Conservation (phyloP, 768 basidiomycete genomes). For the Lactarius quietus region DNA sequence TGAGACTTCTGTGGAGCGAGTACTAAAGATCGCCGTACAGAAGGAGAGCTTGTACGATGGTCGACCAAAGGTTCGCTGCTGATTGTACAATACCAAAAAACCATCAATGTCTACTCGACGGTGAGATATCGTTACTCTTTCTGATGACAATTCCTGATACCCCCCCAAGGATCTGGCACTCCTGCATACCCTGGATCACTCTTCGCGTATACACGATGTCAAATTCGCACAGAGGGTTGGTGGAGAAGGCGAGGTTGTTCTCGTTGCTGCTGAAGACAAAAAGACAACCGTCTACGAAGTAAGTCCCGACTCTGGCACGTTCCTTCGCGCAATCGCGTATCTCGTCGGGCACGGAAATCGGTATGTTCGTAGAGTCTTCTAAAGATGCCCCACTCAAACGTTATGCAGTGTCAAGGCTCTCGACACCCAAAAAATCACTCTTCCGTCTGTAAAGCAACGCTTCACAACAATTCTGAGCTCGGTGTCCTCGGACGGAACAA, state of each 20-base stretch:
- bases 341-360: slow-evolving; percentile 84
- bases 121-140: slow-evolving; percentile 39
- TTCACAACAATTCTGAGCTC: slow-evolving; percentile 68
- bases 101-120: slow-evolving; percentile 79
- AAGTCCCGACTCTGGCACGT: slow-evolving; percentile 39
- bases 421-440: slow-evolving; percentile 58
- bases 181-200: slow-evolving; percentile 67
- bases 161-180: slow-evolving; percentile 68
- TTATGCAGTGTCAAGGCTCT: slow-evolving; percentile 72
- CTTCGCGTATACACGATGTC: slow-evolving; percentile 81
- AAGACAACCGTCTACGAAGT: slow-evolving; percentile 76
- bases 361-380: slow-evolving; percentile 41
- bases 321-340: slow-evolving; percentile 61
- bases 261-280: slow-evolving; percentile 89
- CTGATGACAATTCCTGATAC: neutral
- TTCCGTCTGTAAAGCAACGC: slow-evolving; percentile 39
- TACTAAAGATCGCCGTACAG: slow-evolving; percentile 37
- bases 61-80: slow-evolving; percentile 74
- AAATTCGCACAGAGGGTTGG: slow-evolving; percentile 63
- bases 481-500: slow-evolving; percentile 86
- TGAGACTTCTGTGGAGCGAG: neutral
- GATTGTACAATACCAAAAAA: slow-evolving; percentile 70
- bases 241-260: slow-evolving; percentile 61
- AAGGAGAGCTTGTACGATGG: slow-evolving; percentile 93
- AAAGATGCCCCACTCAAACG: slow-evolving; percentile 10